Evolutionary conservation across 441 rosid species (phyloP), one percentile per base, ranked within the genome.

Genomic region (Manihot esculenta): DNA sequence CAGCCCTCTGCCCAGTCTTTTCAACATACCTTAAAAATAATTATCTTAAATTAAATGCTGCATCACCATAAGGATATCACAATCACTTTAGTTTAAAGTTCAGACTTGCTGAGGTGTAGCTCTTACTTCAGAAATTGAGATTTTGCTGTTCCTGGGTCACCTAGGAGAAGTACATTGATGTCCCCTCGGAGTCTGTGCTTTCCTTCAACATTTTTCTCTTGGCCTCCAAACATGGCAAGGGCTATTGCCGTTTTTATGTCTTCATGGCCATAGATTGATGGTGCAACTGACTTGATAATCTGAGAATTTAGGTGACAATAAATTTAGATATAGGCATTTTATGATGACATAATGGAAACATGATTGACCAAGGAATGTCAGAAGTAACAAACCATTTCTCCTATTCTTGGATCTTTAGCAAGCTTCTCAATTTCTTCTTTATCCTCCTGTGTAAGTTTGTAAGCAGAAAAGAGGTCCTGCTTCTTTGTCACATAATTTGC

Each of bases 221-320:
- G 99, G 64, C 98, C 99, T 77, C 98, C 99, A 77, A 95, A 95
- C 97, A 91, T 95, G n/a, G 98, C 96, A 73, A 95, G 95, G 53
- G 99, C 84, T 63, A 95, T 70, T 62, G 97, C 99, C 56, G 97
- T 93, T 85, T 93, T 95, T 72, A 95, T 93, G 84, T 93, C 98
- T 53, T 91, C 99, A n/a, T 93, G 99, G 64, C 99, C 98, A 80
- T 95, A 93, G 63, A 95, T 95, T 47, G 98, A 95, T 10, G 97
- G 99, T 18, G 98, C 97, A 73, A 93, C 88, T 56, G 97, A 95
- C 87, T 95, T 93, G 62, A 95, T 77, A 80, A 95, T 89, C 98
- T 95, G 86, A 54, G 72, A 73, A 48, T 69, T 62, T 68, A 70
- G 70, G 53, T 68, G 51, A 61, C 7, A 49, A 70, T 57, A 49